Base-by-base conservation (phyloP, 331 rosid genomes). In the Telfairia occidentalis region DNA sequence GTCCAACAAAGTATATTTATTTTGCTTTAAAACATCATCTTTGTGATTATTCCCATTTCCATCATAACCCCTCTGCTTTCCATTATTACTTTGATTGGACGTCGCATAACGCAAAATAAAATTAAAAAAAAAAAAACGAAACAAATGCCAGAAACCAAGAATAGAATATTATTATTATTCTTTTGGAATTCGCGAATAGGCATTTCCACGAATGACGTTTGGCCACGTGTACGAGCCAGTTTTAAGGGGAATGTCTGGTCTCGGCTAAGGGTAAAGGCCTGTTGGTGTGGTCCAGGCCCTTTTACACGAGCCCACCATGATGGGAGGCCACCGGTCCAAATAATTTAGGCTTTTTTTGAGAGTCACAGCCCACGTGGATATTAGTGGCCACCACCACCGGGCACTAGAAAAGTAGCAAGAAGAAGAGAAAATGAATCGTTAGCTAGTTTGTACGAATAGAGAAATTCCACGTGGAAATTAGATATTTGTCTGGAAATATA, bases 31-130 rank as follows among this genome's bases (percentile, higher is more conserved):
- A 59, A 29, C 40, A 12, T 4, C 66, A 15, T 59, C 67, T 66
- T 72, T 72, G 65, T 19, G 50, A 74, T 74, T 50, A 74, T 74
- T 74, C 64, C 45, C 52, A 35, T 74, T 57, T 73, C 60, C 61
- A 50, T 73, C 63, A 50, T 23, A 38, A 66, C 16, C 74, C 24
- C 10, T 53, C 52, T 74, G 66, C 66, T 74, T 54, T 57, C 77
- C 66, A 74, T 74, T 57, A 74, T 74, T 74, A 24, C 49, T 21
- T 21, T 35, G 77, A 74, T 74, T 53, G 50, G 65, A 57, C 66
- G 2, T 34, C 16, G 16, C 63, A 52, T 73, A 16, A 5, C 42
- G 24, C 23, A 2, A 28, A 48, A 29, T 29, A 38, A 46, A 72
- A 72, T n/a, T n/a, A n/a, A n/a, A 18, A 18, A 16, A 28, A 63